phyloP scores from a whole-genome alignment of 352 stramenopile genomes.

The Phytophthora pseudosyringae region DNA sequence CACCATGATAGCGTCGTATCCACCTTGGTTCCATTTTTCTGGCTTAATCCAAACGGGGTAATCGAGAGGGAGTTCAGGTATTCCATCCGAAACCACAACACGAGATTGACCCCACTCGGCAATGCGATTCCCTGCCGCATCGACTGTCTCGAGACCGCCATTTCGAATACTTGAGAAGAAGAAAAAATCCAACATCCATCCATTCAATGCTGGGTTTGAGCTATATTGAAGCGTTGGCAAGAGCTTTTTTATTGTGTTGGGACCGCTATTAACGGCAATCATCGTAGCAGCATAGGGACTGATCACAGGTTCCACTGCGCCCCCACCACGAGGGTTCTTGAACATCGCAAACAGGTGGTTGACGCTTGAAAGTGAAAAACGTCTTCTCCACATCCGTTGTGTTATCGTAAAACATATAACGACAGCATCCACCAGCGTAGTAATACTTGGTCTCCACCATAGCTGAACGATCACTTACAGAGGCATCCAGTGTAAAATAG shows the following conservation, averaged over 20 bases:
- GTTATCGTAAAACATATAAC: conserved; percentile 21
- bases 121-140: conserved; percentile 5
- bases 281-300: conserved; percentile 1
- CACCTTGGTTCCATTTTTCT: conserved; percentile 19
- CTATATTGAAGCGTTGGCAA: not conserved
- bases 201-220: conserved; percentile 12
- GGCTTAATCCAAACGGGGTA: conserved; percentile 25
- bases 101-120: not conserved
- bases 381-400: conserved; percentile 2
- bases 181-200: conserved; percentile 21
- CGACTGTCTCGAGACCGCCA: not conserved
- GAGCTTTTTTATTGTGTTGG: conserved; percentile 10
- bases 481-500: too few relatives aligned
- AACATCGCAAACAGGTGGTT: conserved; percentile 9
- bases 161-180: conserved; percentile 26
- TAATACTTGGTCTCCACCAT: conserved; percentile 27
- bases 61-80: conserved; percentile 1
- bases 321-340: not conserved
- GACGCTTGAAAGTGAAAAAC: conserved; percentile 7
- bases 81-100: conserved; percentile 9
- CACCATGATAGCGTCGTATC: conserved; percentile 28
- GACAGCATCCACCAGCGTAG: conserved; percentile 22
- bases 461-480: conserved; percentile 1
- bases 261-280: conserved; percentile 12
- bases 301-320: not conserved